Conservation (phyloP, 2,329 filamentous ascomycete species). For the Xylariales sp. region DNA sequence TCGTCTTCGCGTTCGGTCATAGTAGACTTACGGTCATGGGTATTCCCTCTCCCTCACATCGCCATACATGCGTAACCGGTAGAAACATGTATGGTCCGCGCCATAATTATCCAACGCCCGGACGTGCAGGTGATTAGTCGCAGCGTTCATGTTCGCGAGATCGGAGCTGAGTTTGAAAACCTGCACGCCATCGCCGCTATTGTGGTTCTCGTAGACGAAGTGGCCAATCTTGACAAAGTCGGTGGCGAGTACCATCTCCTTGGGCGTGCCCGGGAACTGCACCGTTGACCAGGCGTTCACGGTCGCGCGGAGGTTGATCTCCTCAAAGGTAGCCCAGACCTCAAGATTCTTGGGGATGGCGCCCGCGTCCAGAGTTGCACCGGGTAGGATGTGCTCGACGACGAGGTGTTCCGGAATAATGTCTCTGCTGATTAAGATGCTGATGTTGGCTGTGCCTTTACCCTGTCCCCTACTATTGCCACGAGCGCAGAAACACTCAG, state of each 20-base stretch:
- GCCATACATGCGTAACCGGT: slow-evolving; percentile 57
- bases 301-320: slow-evolving; percentile 35
- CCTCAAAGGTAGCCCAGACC: slow-evolving; percentile 58
- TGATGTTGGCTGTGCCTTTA: slow-evolving; percentile 56
- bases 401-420: slow-evolving; percentile 66
- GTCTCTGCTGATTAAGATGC: slow-evolving; percentile 52
- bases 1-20: no score
- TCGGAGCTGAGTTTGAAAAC: slow-evolving; percentile 49
- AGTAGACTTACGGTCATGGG: no score
- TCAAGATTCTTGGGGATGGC: slow-evolving; percentile 65
- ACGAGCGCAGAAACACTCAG: slow-evolving; percentile 82
- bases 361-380: slow-evolving; percentile 56
- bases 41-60: slow-evolving; percentile 25
- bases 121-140: slow-evolving; percentile 49
- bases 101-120: slow-evolving; percentile 57
- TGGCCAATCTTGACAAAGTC: slow-evolving; percentile 50
- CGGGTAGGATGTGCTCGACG: slow-evolving; percentile 64
- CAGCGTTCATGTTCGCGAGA: slow-evolving; percentile 40
- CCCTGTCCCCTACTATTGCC: slow-evolving; percentile 37
- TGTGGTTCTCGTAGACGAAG: slow-evolving; percentile 47
- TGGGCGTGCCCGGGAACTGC: slow-evolving; percentile 32
- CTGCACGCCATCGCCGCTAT: slow-evolving; percentile 41
- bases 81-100: slow-evolving; percentile 60
- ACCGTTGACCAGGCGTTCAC: slow-evolving; percentile 38
- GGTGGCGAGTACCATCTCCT: slow-evolving; percentile 25